These are phyloP conservation scores for Nicotiana tomentosiformis DNA, from an alignment of 257 asterid genomes.

Conservation along the genomic window DNA sequence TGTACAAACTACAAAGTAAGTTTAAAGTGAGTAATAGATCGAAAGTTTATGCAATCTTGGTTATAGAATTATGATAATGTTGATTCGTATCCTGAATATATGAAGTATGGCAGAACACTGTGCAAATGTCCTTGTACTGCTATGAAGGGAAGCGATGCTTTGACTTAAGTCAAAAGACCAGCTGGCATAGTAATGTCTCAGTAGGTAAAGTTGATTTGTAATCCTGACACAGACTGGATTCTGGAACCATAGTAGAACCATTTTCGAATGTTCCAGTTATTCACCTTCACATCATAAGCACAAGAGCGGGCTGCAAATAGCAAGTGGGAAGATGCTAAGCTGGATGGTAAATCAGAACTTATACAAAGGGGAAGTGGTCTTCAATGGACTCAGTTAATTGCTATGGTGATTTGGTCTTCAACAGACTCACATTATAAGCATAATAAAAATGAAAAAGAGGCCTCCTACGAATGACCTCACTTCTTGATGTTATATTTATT, in stretches of 20 bases:
- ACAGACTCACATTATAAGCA: background rate
- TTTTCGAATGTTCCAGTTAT: background rate
- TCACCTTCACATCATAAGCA: background rate
- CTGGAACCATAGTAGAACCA: background rate
- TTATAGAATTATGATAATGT: background rate
- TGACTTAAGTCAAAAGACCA: background rate
- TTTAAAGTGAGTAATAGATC: background rate
- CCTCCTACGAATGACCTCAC: background rate
- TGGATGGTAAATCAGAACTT: background rate
- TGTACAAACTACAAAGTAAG: background rate
- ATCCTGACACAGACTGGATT: background rate
- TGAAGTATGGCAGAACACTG: background rate
- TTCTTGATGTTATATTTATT: background rate
- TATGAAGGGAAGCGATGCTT: background rate
- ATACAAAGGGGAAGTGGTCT: background rate
- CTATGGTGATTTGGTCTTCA: no score
- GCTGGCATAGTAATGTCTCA: background rate
- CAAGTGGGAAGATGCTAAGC: background rate
- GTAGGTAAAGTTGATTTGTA: background rate
- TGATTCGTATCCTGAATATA: background rate
- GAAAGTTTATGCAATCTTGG: background rate
- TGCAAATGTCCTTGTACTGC: background rate
- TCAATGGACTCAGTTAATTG: no score
- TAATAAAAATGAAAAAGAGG: background rate
- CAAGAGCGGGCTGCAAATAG: background rate